These are phyloP conservation scores for Paraleonurus japonicus DNA, from an alignment of 257 asterid species.

Conservation along the genomic window DNA sequence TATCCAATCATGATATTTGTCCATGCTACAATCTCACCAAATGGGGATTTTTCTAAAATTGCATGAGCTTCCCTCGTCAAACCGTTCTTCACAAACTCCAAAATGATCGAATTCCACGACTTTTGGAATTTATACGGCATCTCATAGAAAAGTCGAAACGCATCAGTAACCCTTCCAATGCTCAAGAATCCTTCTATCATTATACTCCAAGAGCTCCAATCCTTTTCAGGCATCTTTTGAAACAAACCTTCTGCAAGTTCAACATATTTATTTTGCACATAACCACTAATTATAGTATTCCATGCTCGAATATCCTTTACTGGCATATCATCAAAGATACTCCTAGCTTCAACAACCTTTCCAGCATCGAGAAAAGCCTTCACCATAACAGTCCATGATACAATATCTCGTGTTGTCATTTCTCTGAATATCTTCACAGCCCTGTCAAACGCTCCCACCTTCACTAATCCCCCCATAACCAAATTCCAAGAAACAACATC, in stretches of 20 bases:
- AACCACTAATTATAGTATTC: conserved; percentile 55
- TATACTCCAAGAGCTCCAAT: conserved; percentile 45
- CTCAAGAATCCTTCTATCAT: conserved; percentile 46
- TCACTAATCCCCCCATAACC: conserved; percentile 55
- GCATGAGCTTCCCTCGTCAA: conserved; percentile 55
- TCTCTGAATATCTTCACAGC: conserved; percentile 46
- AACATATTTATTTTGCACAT: conserved; percentile 34
- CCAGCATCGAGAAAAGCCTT: conserved; percentile 49
- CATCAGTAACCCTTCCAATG: conserved; percentile 39
- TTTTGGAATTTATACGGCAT: conserved; percentile 45
- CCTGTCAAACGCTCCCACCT: conserved; percentile 32
- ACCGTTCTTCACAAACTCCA: conserved; percentile 40
- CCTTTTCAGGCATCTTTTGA: conserved; percentile 61
- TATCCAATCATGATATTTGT: conserved; percentile 60
- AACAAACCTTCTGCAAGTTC: conserved; percentile 57
- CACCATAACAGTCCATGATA: conserved; percentile 64
- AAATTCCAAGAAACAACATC: conserved; percentile 70
- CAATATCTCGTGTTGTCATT: conserved; percentile 49
- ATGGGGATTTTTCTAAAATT: conserved; percentile 43
- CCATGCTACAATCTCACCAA: conserved; percentile 42
- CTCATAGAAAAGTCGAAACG: conserved; percentile 47
- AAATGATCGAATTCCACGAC: conserved; percentile 50
- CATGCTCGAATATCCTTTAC: conserved; percentile 56
- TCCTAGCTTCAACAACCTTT: conserved; percentile 47
- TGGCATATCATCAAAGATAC: conserved; percentile 51